phyloP scores from a whole-genome alignment of 768 basidiomycete species.

The Leccinum fibrillosum region DNA sequence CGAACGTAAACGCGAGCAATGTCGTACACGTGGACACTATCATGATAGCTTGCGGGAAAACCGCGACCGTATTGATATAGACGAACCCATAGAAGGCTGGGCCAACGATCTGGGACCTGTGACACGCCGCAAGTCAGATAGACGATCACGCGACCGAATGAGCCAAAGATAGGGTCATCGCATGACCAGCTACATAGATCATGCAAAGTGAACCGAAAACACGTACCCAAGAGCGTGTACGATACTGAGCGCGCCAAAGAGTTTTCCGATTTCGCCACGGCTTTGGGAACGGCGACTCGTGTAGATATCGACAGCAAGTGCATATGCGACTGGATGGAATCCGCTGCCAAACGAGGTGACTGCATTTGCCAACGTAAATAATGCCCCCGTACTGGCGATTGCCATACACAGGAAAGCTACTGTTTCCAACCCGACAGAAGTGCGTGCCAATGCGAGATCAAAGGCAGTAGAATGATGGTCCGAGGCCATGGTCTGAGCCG shows the following conservation, averaged over 20 bases:
- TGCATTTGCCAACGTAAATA: slow-evolving; percentile 52
- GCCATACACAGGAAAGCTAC: slow-evolving; percentile 50
- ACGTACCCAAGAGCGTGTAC: slow-evolving; percentile 62
- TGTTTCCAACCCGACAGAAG: slow-evolving; percentile 58
- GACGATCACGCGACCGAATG: background rate
- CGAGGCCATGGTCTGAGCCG: slow-evolving; percentile 5
- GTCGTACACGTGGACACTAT: slow-evolving; percentile 46
- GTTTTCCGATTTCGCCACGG: slow-evolving; percentile 56
- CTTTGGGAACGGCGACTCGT: slow-evolving; percentile 42
- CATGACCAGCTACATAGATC: no score
- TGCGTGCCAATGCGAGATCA: slow-evolving; percentile 65
- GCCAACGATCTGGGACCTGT: slow-evolving; percentile 63
- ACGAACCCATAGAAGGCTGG: slow-evolving; percentile 71
- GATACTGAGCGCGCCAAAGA: slow-evolving; percentile 82
- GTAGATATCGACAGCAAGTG: slow-evolving; percentile 69
- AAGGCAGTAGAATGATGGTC: slow-evolving; percentile 44
- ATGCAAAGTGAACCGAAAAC: background rate
- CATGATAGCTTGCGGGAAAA: slow-evolving; percentile 69
- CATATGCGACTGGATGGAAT: slow-evolving; percentile 63
- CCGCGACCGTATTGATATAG: slow-evolving; percentile 67
- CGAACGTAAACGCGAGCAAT: slow-evolving; percentile 40
- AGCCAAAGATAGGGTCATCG: background rate
- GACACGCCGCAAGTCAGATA: background rate
- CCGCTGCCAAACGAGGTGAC: slow-evolving; percentile 62
- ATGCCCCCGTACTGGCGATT: slow-evolving; percentile 40